Percentiles rank a stretch among this genome's conserved stretches.
phyloP scores from a whole-genome alignment of 169 alveolate species.

The Plasmodium ovale region DNA sequence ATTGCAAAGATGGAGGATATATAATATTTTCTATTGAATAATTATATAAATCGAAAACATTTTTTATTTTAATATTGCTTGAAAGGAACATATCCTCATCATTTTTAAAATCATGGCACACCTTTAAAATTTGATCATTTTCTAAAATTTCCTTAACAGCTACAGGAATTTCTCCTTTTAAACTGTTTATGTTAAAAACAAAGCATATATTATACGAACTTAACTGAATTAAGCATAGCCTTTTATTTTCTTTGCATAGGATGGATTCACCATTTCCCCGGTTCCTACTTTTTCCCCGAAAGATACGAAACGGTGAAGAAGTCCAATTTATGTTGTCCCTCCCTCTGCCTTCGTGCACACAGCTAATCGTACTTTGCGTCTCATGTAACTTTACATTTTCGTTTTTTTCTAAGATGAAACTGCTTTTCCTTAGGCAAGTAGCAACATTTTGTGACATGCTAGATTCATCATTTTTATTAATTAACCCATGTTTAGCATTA shows the following conservation, averaged over 20 bases:
- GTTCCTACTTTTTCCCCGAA: not conserved
- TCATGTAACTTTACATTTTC: not conserved
- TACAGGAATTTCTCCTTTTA: conserved; percentile 37
- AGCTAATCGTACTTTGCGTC: not conserved
- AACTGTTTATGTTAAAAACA: conserved; percentile 51
- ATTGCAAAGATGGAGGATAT: conserved; percentile 67
- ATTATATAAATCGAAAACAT: conserved; percentile 60
- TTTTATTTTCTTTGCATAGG: conserved; percentile 2
- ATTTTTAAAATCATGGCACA: conserved; percentile 57
- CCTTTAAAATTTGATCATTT: conserved; percentile 39
- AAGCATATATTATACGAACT: conserved; percentile 35
- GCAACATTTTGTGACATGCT: not conserved
- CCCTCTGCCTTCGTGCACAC: not conserved
- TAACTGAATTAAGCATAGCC: conserved; percentile 47
- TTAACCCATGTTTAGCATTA: not conserved
- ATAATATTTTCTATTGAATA: conserved; percentile 43
- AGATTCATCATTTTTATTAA: not conserved
- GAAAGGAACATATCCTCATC: conserved; percentile 56
- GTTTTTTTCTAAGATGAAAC: not conserved
- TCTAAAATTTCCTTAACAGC: conserved; percentile 46
- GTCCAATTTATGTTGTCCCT: not conserved
- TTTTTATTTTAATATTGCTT: conserved; percentile 29
- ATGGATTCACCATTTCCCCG: not conserved
- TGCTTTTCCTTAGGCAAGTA: not conserved
- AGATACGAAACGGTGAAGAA: no score